These are phyloP conservation scores for Scedosporium apiospermum DNA, from an alignment of 2,329 filamentous ascomycete genomes.

Conservation along the genomic window DNA sequence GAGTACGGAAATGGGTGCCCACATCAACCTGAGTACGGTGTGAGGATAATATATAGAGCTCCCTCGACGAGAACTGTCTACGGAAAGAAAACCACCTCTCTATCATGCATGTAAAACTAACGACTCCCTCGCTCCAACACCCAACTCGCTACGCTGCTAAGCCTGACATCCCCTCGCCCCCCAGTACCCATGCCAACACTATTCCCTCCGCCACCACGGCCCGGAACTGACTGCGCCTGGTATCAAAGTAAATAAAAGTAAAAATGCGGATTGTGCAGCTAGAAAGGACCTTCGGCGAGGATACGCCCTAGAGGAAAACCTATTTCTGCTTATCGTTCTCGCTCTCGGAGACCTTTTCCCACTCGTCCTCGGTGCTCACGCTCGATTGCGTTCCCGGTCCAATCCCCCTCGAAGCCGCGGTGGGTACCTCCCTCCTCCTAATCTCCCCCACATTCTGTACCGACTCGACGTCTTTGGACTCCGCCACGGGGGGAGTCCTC, in stretches of 20 bases:
- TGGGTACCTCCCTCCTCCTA: constrained; percentile 34
- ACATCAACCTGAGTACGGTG: too few relatives aligned
- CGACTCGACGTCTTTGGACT: constrained; percentile 9
- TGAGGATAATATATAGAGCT: too few relatives aligned
- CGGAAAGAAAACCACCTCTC: neutral
- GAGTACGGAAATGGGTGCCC: too few relatives aligned
- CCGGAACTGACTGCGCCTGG: neutral
- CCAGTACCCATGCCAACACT: neutral
- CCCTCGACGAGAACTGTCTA: too few relatives aligned
- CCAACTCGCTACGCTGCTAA: too few relatives aligned
- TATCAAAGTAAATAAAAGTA: neutral
- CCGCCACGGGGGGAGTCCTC: constrained; percentile 13
- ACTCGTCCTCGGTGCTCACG: constrained; percentile 85
- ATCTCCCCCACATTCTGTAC: constrained; percentile 22
- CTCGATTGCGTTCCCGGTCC: constrained; percentile 41
- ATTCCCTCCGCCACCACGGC: neutral
- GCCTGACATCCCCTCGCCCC: neutral
- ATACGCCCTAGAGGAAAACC: neutral
- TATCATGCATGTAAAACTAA: neutral
- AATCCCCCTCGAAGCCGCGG: constrained; percentile 5
- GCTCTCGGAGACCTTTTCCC: constrained; percentile 84
- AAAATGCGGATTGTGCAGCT: neutral
- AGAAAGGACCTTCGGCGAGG: neutral
- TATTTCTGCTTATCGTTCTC: constrained; percentile 47
- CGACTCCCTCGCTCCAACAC: neutral